A percentile compares a stretch with the other conserved stretches of the same genome.
Evolutionary conservation across 768 basidiomycete genomes (phyloP).

Genomic region (Antrodiella citrinella): DNA sequence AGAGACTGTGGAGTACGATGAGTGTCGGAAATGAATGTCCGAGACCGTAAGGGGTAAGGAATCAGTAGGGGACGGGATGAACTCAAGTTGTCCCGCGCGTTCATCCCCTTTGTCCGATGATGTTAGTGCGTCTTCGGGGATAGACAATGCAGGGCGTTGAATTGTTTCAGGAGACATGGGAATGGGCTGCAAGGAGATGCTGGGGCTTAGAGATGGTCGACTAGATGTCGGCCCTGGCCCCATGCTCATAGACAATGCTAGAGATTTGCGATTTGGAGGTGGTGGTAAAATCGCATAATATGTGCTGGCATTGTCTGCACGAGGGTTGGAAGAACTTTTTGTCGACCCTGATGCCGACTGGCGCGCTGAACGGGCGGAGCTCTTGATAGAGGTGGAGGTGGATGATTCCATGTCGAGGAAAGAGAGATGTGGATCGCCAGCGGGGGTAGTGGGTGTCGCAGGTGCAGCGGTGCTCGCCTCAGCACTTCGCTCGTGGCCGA

Average conservation of each 20-base stretch:
- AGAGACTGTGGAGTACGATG: slow-evolving; percentile 19
- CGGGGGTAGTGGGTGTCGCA: neutral
- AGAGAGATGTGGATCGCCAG: slow-evolving; percentile 12
- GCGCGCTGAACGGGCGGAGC: slow-evolving; percentile 13
- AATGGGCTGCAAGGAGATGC: slow-evolving; percentile 18
- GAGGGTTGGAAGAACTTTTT: slow-evolving; percentile 14
- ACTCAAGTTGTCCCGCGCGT: slow-evolving; percentile 14
- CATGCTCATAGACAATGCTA: slow-evolving; percentile 21
- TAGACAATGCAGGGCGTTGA: neutral
- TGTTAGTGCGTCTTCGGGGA: slow-evolving; percentile 2
- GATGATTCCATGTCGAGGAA: slow-evolving; percentile 23
- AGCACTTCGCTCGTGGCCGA: neutral
- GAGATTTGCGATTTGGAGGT: slow-evolving; percentile 16
- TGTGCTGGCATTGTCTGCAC: slow-evolving; percentile 5
- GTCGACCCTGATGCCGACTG: slow-evolving; percentile 15
- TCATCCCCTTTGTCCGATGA: slow-evolving; percentile 9
- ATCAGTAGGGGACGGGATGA: slow-evolving; percentile 25
- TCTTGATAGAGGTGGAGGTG: slow-evolving; percentile 14
- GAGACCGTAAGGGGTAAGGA: slow-evolving; percentile 27
- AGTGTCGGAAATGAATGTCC: slow-evolving; percentile 30
- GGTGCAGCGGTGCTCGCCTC: neutral
- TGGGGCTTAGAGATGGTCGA: slow-evolving; percentile 16
- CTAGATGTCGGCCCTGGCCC: slow-evolving; percentile 18
- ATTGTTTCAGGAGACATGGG: slow-evolving; percentile 12
- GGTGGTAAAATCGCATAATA: slow-evolving; percentile 11